Evolutionary conservation across 257 asterid genomes (phyloP).

Genomic region (Coffea eugenioides): DNA sequence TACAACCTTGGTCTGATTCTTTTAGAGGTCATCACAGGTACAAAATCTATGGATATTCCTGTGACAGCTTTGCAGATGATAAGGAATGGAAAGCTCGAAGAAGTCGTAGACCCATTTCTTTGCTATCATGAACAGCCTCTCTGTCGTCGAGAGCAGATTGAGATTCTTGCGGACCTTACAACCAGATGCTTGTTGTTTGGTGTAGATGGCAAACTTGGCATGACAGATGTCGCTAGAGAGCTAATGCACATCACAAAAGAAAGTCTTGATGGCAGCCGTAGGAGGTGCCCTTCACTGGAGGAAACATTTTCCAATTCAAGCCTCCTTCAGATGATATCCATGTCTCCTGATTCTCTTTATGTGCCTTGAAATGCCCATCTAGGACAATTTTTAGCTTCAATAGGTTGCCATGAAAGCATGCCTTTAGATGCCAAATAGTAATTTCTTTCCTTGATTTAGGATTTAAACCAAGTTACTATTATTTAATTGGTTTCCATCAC

Average conservation of each 20-base stretch:
- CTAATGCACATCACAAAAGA: constrained; percentile 41
- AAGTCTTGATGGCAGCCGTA: constrained; percentile 35
- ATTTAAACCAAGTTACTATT: too few relatives aligned
- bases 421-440: too few relatives aligned
- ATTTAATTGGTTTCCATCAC: too few relatives aligned
- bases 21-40: constrained; percentile 55
- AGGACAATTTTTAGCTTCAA: too few relatives aligned
- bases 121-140: constrained; percentile 66
- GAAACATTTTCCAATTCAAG: constrained; percentile 79
- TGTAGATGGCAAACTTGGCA: constrained; percentile 51
- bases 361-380: constrained; percentile 25
- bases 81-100: constrained; percentile 59
- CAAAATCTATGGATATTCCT: constrained; percentile 23
- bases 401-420: too few relatives aligned
- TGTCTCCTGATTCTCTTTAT: constrained; percentile 72
- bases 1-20: constrained; percentile 51
- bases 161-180: constrained; percentile 57
- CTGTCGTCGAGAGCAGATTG: constrained; percentile 48
- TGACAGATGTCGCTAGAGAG: constrained; percentile 62
- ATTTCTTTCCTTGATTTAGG: too few relatives aligned
- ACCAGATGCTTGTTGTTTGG: constrained; percentile 67
- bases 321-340: constrained; percentile 77
- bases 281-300: constrained; percentile 51
- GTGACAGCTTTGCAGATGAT: constrained; percentile 50
- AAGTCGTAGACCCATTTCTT: constrained; percentile 62